Conservation (phyloP, 2,329 filamentous ascomycete species). For the Apiospora arundinis region DNA sequence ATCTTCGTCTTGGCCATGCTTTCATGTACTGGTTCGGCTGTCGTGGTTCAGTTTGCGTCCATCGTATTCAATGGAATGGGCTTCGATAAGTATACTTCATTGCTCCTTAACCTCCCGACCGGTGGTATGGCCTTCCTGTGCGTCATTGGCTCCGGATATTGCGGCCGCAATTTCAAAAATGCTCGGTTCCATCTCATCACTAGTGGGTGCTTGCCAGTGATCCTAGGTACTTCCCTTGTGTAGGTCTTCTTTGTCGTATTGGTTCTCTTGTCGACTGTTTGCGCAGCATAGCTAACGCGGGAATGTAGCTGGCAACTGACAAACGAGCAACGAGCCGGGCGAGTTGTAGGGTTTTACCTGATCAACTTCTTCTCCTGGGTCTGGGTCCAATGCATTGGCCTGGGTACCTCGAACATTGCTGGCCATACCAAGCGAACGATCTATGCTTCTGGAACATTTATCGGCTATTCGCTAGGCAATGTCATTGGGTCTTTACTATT, state of each 20-base stretch:
- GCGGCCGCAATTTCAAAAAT: slow-evolving; percentile 34
- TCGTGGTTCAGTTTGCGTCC: slow-evolving; percentile 39
- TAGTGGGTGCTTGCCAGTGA: slow-evolving; percentile 36
- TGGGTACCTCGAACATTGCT: slow-evolving; percentile 42
- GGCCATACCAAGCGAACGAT: slow-evolving; percentile 42
- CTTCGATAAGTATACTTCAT: slow-evolving; percentile 40
- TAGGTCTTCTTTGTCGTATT: neutral
- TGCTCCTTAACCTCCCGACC: slow-evolving; percentile 43
- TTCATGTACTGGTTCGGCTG: slow-evolving; percentile 39
- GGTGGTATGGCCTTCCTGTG: slow-evolving; percentile 40
- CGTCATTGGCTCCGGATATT: slow-evolving; percentile 40
- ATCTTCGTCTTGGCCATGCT: slow-evolving; percentile 39
- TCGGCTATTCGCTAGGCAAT: slow-evolving; percentile 43
- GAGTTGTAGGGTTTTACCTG: slow-evolving; percentile 39
- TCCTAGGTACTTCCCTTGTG: slow-evolving; percentile 37
- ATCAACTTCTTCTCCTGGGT: slow-evolving; percentile 41
- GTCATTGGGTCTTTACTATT: slow-evolving; percentile 43
- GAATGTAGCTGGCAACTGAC: slow-evolving; percentile 34
- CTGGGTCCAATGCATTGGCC: slow-evolving; percentile 39
- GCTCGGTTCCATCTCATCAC: slow-evolving; percentile 37
- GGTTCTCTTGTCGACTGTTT: neutral
- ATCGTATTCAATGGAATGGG: slow-evolving; percentile 44
- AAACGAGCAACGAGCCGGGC: slow-evolving; percentile 30
- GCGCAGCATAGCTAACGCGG: neutral
- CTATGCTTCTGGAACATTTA: slow-evolving; percentile 39